These are phyloP conservation scores for Aspergillus indologenus DNA, from an alignment of 495 filamentous ascomycete genomes.

Conservation along the genomic window DNA sequence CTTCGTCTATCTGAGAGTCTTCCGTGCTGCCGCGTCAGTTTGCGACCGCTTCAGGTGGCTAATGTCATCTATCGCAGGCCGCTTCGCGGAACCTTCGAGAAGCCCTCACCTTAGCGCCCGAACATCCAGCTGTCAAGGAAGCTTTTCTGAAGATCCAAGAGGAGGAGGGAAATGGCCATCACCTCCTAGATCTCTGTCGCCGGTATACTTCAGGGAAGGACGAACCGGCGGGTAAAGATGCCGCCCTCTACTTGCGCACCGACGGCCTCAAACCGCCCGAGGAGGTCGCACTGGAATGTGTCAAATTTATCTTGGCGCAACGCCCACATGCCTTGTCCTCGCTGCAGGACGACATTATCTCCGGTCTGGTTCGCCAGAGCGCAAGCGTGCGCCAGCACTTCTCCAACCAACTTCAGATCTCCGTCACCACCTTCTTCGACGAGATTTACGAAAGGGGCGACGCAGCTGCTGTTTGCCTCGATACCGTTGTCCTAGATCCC, in stretches of 20 bases:
- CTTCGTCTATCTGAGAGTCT: not conserved
- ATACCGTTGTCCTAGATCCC: slow-evolving; percentile 54
- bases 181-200: slow-evolving; percentile 51
- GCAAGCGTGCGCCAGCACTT: slow-evolving; percentile 54
- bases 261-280: slow-evolving; percentile 50
- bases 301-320: slow-evolving; percentile 51
- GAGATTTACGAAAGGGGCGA: slow-evolving; percentile 60
- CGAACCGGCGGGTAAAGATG: slow-evolving; percentile 57
- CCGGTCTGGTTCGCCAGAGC: slow-evolving; percentile 55
- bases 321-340: slow-evolving; percentile 36
- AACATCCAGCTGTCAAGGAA: slow-evolving; percentile 51
- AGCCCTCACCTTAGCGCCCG: slow-evolving; percentile 58
- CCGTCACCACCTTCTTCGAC: slow-evolving; percentile 54
- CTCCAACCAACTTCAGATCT: slow-evolving; percentile 45
- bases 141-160: slow-evolving; percentile 50
- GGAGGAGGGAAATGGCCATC: slow-evolving; percentile 48
- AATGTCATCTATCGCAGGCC: slow-evolving; percentile 39
- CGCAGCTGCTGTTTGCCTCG: slow-evolving; percentile 55
- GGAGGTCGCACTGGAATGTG: slow-evolving; percentile 51
- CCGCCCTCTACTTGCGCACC: slow-evolving; percentile 50
- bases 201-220: slow-evolving; percentile 50
- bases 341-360: slow-evolving; percentile 56
- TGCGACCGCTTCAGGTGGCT: slow-evolving; percentile 1
- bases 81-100: slow-evolving; percentile 59
- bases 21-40: not conserved